phyloP scores from a whole-genome alignment of 2,329 filamentous ascomycete genomes.

The Fusarium armeniacum region DNA sequence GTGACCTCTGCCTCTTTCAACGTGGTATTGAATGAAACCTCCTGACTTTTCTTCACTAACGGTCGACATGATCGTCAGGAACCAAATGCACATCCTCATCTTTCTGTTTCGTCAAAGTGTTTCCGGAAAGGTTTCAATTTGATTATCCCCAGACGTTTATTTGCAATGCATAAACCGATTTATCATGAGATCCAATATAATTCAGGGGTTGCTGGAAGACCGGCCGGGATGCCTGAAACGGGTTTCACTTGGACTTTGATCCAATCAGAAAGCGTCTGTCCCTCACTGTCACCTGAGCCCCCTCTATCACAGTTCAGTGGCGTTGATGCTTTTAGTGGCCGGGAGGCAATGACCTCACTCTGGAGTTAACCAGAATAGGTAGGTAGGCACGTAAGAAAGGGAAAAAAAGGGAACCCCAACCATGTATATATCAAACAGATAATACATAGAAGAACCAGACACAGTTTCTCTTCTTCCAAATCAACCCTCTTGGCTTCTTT shows the following conservation, averaged over 20 bases:
- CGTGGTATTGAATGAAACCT: slow-evolving; percentile 16
- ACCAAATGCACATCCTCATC: slow-evolving; percentile 30
- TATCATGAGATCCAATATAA: slow-evolving; percentile 5
- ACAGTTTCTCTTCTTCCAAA: slow-evolving; percentile 10
- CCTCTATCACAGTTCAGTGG: slow-evolving; percentile 31
- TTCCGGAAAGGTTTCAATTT: slow-evolving; percentile 41
- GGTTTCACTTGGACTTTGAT: slow-evolving; percentile 35
- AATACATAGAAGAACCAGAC: slow-evolving; percentile 6
- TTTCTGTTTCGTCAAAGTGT: slow-evolving; percentile 36
- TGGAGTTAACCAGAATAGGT: slow-evolving; percentile 1
- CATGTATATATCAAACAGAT: slow-evolving; percentile 21
- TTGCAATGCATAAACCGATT: slow-evolving; percentile 24
- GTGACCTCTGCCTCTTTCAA: not conserved
- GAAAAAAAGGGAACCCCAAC: slow-evolving; percentile 11
- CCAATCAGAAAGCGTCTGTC: slow-evolving; percentile 37
- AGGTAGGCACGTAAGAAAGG: not conserved
- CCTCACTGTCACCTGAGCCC: slow-evolving; percentile 31
- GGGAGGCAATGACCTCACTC: slow-evolving; percentile 33
- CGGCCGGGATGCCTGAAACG: slow-evolving; percentile 49
- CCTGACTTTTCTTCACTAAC: not conserved
- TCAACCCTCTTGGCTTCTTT: slow-evolving; percentile 8
- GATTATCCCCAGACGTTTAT: slow-evolving; percentile 27
- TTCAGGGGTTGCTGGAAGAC: slow-evolving; percentile 31
- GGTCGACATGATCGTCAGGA: slow-evolving; percentile 36
- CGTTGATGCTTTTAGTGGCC: slow-evolving; percentile 17